Base-by-base conservation (phyloP, 176 grass and related monocot species). In the Hyparrhenia diplandra region DNA sequence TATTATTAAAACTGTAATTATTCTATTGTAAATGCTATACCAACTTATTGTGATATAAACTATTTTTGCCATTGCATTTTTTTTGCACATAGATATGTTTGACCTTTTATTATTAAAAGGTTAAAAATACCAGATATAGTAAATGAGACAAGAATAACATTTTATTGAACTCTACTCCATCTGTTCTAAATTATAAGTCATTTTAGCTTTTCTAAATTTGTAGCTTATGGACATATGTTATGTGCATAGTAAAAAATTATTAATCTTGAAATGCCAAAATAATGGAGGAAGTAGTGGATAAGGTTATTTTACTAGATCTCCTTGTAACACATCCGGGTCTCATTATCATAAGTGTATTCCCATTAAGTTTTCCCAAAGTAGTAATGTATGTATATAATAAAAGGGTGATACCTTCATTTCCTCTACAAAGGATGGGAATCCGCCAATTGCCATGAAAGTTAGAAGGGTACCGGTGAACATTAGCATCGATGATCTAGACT, bases 401-500 rank as follows among this genome's bases (percentile, higher is more conserved):
- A n/a, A 29, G 13, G 4, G 8, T n/a, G 7, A 16, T 34, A 93
- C 91, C 87, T 93, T 93, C 87, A 93, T 93, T 14, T 93, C 91
- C 45, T 93, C 91, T 16, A 93, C 85, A 39, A 93, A 93, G 21
- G 91, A 93, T 21, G 91, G 91, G 85, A 93, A 93, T 39, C 91
- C 91, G 40, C 91, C 91, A 34, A 93, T 93, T 28, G 91, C 87
- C 91, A 90, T 93, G 8, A 93, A 67, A 4, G 91, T 90, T 36
- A 93, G 78, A 72, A 93, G 83, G 59, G 68, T 25, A 18, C 25
- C 62, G 12, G 46, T 80, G 62, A 85, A 93, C 85, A 90, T 82
- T 55, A 93, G 78, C 69, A 93, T 87, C 24, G 91, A 87, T n/a
- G 77, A 83, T 83, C 91, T 79, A 2, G 84, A 75, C 91, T 93